phyloP scores from a whole-genome alignment of 2,329 filamentous ascomycete species.

The Fusarium sarcochroum region DNA sequence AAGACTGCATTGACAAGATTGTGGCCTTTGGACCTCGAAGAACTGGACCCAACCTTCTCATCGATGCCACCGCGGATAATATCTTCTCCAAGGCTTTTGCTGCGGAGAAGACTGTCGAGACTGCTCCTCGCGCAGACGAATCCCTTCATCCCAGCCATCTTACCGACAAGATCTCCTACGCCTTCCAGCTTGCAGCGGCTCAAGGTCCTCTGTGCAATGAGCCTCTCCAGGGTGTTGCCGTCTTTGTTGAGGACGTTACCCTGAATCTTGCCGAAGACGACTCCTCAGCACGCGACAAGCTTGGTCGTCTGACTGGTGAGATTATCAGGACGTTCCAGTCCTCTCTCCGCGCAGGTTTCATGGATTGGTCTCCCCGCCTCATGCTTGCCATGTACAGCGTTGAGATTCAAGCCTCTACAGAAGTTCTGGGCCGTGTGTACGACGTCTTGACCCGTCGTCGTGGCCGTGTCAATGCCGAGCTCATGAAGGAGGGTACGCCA shows the following conservation, averaged over 20 bases:
- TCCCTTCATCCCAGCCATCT: constrained; percentile 76
- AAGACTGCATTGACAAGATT: constrained; percentile 82
- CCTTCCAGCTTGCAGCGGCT: constrained; percentile 91
- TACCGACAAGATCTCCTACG: constrained; percentile 90
- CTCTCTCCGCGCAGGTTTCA: constrained; percentile 85
- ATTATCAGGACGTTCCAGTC: constrained; percentile 91
- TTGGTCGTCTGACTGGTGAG: constrained; percentile 90
- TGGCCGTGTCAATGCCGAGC: constrained; percentile 89
- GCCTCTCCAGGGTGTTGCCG: constrained; percentile 91
- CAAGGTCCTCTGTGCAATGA: constrained; percentile 94
- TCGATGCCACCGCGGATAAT: constrained; percentile 82
- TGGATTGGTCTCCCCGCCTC: constrained; percentile 96
- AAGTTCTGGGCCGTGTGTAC: constrained; percentile 95
- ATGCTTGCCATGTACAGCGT: constrained; percentile 98
- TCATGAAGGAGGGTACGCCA: constrained; percentile 93
- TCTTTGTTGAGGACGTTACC: constrained; percentile 86
- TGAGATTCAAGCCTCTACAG: constrained; percentile 96
- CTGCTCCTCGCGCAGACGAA: constrained; percentile 60
- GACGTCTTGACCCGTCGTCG: constrained; percentile 96
- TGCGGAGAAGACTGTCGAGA: constrained; percentile 51
- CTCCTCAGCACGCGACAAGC: constrained; percentile 72
- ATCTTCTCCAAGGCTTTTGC: constrained; percentile 80
- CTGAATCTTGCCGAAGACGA: constrained; percentile 70
- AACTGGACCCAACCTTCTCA: constrained; percentile 88
- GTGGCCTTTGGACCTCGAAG: constrained; percentile 90